Conservation (phyloP, 148 eudicot genomes). For the Vaccinium macrocarpon region DNA sequence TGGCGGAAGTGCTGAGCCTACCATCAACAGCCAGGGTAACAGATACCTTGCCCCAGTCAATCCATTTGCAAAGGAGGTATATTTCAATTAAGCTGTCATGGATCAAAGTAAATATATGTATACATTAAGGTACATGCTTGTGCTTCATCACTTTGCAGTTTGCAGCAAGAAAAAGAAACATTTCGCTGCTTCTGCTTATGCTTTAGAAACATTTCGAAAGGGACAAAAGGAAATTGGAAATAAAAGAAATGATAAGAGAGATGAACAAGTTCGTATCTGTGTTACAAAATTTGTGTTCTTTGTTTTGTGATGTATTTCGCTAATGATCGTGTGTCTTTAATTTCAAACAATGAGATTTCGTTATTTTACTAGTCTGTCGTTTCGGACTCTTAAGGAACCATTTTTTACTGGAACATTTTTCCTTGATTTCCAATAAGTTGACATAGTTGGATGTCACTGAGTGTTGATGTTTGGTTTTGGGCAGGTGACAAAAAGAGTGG, state of each 20-base stretch:
- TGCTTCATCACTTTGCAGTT: not conserved
- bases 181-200: not conserved
- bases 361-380: not conserved
- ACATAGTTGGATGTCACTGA: not conserved
- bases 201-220: not conserved
- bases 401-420: too few relatives aligned
- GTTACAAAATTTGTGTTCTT: not conserved
- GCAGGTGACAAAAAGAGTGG: slow-evolving; percentile 88
- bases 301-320: not conserved
- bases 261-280: not conserved
- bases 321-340: not conserved
- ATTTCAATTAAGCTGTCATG: not conserved
- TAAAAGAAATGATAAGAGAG: not conserved
- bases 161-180: not conserved
- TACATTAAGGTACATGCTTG: too few relatives aligned
- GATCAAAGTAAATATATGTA: not conserved
- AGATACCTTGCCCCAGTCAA: slow-evolving; percentile 78
- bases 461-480: not conserved
- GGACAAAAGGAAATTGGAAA: not conserved
- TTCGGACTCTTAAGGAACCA: not conserved
- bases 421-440: not conserved
- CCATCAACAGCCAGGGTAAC: slow-evolving; percentile 96
- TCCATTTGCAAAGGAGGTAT: slow-evolving; percentile 81
- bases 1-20: slow-evolving; percentile 87
- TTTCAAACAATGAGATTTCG: not conserved